Evolutionary conservation across 495 filamentous ascomycete species (phyloP).

Genomic region (Lophium mytilinum): DNA sequence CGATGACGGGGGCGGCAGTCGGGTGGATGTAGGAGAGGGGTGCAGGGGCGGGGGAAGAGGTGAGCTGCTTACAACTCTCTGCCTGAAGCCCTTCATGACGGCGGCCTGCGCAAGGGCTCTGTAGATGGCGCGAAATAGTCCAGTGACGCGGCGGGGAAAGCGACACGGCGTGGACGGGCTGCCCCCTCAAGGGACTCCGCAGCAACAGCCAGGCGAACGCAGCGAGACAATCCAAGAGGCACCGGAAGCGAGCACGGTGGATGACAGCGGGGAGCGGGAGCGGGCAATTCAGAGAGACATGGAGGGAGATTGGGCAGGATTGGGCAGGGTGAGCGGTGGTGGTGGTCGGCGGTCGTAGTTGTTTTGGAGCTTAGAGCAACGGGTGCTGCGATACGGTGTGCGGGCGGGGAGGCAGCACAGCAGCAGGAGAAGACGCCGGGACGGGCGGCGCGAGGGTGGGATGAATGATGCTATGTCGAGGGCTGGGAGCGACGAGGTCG

Average conservation of each 20-base stretch:
- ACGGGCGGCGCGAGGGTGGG: background rate
- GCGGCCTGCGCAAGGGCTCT: slow-evolving; percentile 17
- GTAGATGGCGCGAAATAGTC: slow-evolving; percentile 7
- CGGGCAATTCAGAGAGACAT: slow-evolving; percentile 16
- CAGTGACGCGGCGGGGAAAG: slow-evolving; percentile 4
- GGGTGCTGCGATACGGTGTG: background rate
- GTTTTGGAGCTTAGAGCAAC: background rate
- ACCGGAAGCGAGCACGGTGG: background rate
- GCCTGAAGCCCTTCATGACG: slow-evolving; percentile 90
- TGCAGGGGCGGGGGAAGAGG: slow-evolving; percentile 19
- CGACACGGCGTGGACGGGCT: slow-evolving; percentile 6
- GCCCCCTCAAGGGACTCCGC: slow-evolving; percentile 1
- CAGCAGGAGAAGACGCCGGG: background rate
- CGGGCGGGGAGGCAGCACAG: background rate
- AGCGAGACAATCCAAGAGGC: background rate
- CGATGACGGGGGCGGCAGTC: background rate
- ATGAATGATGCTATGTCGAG: background rate
- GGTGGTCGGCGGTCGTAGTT: slow-evolving; percentile 1
- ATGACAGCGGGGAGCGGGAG: background rate
- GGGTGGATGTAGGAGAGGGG: background rate
- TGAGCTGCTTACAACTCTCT: slow-evolving; percentile 78
- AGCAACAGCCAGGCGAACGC: background rate
- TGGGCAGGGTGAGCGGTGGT: background rate
- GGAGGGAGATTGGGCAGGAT: background rate
- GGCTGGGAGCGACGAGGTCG: background rate